phyloP scores from a whole-genome alignment of 139 green algal genomes.

The Coccomyxa sp. region DNA sequence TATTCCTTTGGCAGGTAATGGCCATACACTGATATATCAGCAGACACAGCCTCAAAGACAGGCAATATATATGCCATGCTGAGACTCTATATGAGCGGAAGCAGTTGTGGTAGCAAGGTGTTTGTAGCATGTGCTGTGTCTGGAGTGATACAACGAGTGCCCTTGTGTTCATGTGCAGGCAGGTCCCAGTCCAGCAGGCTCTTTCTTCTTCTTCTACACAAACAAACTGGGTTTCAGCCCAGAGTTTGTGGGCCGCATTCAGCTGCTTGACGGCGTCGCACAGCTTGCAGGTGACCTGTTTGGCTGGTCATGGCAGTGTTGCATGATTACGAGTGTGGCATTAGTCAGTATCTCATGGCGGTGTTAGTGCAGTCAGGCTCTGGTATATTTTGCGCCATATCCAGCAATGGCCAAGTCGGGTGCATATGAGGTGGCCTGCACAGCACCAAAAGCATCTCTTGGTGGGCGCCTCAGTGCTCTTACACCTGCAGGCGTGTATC shows the following conservation, averaged over 20 bases:
- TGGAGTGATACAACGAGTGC: no score
- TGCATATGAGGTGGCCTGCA: not conserved
- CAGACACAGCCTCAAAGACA: no score
- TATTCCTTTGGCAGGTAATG: constrained; percentile 5
- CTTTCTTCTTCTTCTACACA: constrained; percentile 17
- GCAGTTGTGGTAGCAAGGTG: no score
- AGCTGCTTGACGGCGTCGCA: constrained; percentile 60
- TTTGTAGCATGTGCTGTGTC: no score
- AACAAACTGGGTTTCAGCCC: not conserved
- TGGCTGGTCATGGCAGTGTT: not conserved
- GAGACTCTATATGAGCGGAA: no score
- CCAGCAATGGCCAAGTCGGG: not conserved
- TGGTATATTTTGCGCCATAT: no score
- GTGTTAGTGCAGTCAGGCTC: not conserved
- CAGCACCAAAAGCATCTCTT: not conserved
- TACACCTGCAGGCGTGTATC: constrained; percentile 7
- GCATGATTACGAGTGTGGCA: not conserved
- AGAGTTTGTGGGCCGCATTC: constrained; percentile 76
- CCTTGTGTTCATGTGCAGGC: not conserved
- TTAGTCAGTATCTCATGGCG: not conserved
- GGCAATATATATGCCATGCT: no score
- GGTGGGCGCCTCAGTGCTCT: not conserved
- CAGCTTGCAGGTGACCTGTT: constrained; percentile 27
- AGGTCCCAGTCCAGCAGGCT: not conserved
- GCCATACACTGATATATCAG: not conserved